These are phyloP conservation scores for Leccinum uliginosum DNA, from an alignment of 768 basidiomycete genomes.

Conservation along the genomic window DNA sequence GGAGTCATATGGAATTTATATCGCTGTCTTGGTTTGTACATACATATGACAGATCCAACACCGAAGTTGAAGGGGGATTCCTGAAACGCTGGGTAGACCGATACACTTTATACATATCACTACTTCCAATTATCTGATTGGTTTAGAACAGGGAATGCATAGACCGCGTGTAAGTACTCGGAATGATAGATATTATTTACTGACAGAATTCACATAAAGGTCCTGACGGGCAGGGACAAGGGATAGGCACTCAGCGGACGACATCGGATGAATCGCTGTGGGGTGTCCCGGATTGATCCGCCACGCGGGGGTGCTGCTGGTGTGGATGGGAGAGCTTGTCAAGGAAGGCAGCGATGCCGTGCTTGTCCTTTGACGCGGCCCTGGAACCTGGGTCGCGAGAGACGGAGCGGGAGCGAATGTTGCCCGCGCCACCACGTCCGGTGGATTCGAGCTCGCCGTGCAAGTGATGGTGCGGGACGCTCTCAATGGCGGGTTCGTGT, in stretches of 20 bases:
- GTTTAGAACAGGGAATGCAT: neutral
- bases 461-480: conserved; percentile 17
- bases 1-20: neutral
- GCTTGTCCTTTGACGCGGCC: conserved; percentile 26
- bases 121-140: neutral
- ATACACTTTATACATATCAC: neutral
- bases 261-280: neutral
- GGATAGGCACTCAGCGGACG: neutral
- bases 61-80: neutral
- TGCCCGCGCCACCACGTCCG: conserved; percentile 62
- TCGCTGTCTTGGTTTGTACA: neutral
- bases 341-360: conserved; percentile 28
- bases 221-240: neutral
- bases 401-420: conserved; percentile 45
- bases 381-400: conserved; percentile 27
- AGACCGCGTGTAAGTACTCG: neutral
- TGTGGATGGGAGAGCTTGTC: conserved; percentile 28
- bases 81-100: neutral
- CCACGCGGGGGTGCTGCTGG: conserved; percentile 1
- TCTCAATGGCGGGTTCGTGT: conserved; percentile 38
- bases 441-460: conserved; percentile 34
- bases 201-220: neutral
- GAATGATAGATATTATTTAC: neutral
- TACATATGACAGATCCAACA: neutral
- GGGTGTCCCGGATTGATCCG: conserved; percentile 1